Percentiles rank a stretch among this genome's conserved stretches.
These are phyloP conservation scores for Coemansia sp. DNA, from an alignment of 192 early-diverging fungal genomes.

Conservation along the genomic window DNA sequence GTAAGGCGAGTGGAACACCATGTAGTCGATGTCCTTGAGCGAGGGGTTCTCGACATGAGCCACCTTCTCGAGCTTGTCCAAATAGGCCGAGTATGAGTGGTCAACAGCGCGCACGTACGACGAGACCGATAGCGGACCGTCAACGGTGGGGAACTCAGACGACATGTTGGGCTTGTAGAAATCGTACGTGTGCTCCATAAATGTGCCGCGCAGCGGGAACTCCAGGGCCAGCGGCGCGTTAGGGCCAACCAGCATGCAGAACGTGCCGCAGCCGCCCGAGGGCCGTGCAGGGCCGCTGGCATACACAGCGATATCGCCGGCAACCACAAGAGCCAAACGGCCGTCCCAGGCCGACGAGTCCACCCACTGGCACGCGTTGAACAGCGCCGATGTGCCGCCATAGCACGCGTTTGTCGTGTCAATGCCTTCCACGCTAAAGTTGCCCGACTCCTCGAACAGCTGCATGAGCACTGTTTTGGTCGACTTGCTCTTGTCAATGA, in stretches of 20 bases:
- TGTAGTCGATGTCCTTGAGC: constrained; percentile 67
- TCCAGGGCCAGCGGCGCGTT: constrained; percentile 95
- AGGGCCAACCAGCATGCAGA: constrained; percentile 88
- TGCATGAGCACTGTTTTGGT: constrained; percentile 97
- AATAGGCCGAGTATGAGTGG: constrained; percentile 79
- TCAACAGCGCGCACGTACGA: constrained; percentile 94
- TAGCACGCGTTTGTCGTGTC: constrained; percentile 99
- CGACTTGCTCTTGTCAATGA: constrained; percentile 98
- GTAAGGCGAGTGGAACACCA: constrained; percentile 96
- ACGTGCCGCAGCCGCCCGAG: constrained; percentile 89
- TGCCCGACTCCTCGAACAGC: constrained; percentile 86
- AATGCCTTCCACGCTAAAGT: constrained; percentile 93
- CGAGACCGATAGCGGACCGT: constrained; percentile 89
- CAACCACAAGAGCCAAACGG: constrained; percentile 82
- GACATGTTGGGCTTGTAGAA: constrained; percentile 99
- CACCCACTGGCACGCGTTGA: constrained; percentile 97
- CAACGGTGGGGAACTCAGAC: constrained; percentile 96
- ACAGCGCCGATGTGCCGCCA: constrained; percentile 94
- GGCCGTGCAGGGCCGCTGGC: constrained; percentile 87
- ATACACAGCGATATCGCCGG: constrained; percentile 97
- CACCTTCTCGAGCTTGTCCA: constrained; percentile 65
- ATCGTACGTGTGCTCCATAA: constrained; percentile 98
- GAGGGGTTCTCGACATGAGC: constrained; percentile 42
- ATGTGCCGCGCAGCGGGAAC: constrained; percentile 78
- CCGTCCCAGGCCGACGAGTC: constrained; percentile 94